Base-by-base conservation (phyloP, 495 filamentous ascomycete genomes). In the Neurospora sp. region DNA sequence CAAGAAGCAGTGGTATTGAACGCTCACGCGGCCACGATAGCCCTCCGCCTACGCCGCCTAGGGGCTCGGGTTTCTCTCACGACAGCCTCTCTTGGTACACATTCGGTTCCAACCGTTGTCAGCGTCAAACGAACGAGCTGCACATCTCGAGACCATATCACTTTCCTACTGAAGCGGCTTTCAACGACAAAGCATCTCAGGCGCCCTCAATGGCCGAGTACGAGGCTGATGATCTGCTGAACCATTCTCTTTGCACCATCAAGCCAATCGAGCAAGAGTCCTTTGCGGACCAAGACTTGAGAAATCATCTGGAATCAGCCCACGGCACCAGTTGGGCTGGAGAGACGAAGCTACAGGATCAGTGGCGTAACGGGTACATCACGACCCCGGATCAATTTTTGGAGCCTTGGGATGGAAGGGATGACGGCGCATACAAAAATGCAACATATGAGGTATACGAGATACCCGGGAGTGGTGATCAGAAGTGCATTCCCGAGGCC, bases 371-470 rank as follows among this genome's bases (percentile, higher is more conserved):
- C 8, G 44, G n/a, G 14, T 65, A 65, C 16, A 65, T 37, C 8
- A 65, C 7, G 14, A 12, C 22, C 7, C 27, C 27, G 12, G 27
- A 37, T 16, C 53, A 16, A 27, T 35, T 16, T 35, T 37, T 65
- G 53, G 53, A 78, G 70, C 31, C 76, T 73, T 35, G 73, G 70
- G 22, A 45, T 10, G 61, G 73, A 4, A 71, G 31, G n/a, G 73
- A 78, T 4, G 78, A 73, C 2, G 79, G 80, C 9, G 79, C 75
- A 20, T 83, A 78, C 69, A 81, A 83, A 59, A 79, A 81, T 70
- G 81, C 81, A 8, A 84, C 83, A 65, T 86, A 84, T 69, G 83
- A 83, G 65, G 80, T 89, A 8, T 87, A 84, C 70, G 86, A 87
- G 72, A 79, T 89, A 65, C 12, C 53, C 14, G 53, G 53, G 6